Evolutionary conservation across 139 green algal genomes (phyloP), one percentile per base, ranked within the genome.

Genomic region (Mychonastes homosphaera): DNA sequence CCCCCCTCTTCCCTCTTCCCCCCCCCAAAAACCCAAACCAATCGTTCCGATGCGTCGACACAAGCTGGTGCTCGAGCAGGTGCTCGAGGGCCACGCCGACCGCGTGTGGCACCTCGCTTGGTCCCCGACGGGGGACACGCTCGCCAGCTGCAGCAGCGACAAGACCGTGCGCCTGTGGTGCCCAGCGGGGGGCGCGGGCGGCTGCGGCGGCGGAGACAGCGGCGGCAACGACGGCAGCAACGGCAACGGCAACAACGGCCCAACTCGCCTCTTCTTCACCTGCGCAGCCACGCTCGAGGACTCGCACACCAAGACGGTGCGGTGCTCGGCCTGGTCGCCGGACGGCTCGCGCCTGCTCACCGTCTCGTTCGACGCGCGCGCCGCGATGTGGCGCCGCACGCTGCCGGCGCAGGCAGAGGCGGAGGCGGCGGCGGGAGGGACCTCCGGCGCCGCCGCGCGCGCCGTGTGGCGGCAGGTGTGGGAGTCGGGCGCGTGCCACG

Each of bases 141-240:
- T 97, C 8, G 90, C 91, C 5, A 92, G 74, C 61, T 97, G 89
- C 64, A 82, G 86, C 33, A 78, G 81, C 9, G 90, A 97, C 63
- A 85, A 78, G 36, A 94, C 85, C 4, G 89, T 97, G 13, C 69
- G 88, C 4, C 80, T 97, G 33, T 97, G 90, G 90, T 43, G 33
- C 4, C 58, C 58, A 4, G 18, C 41, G 10, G 5, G 9, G 5
- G 41, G 19, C 6, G 8, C 8, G 19, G 41, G 7, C 41, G 10
- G 41, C 41, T 18, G 7, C 41, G 41, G 41, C 41, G 41, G 19
- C 9, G 41, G 19, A 9, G 41, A 18, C 41, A n/a, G 19, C 6
- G 41, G 9, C 41, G 41, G 19, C 7, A 38, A 50, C 54, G 9
- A 35, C n/a, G 24, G 9, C n/a, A 13, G 43, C 35, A 27, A 16